Conservation (phyloP, 2,329 filamentous ascomycete species). For the Fusarium transvaalense region DNA sequence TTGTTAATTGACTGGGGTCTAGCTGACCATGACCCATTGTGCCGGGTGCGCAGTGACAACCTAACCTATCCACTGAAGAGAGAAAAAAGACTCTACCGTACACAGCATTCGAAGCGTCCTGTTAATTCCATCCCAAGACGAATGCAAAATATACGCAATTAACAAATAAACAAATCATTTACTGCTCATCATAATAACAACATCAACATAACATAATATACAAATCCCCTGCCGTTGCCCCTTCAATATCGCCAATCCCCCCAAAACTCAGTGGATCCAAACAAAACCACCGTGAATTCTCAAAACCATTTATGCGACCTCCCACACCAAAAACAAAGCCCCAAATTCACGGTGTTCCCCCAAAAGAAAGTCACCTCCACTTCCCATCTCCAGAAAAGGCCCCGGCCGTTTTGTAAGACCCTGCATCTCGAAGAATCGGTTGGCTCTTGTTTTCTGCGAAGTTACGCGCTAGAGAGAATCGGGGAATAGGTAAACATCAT, state of each 20-base stretch:
- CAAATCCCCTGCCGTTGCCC: conserved; percentile 28
- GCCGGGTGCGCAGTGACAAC: not conserved
- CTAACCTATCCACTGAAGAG: not conserved
- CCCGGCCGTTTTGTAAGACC: conserved; percentile 43
- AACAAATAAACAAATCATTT: not conserved
- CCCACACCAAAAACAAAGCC: conserved; percentile 30
- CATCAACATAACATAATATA: not conserved
- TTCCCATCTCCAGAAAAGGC: conserved; percentile 1
- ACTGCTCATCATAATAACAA: not conserved
- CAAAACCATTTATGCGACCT: conserved; percentile 15
- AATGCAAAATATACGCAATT: not conserved
- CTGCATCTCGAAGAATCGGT: conserved; percentile 41
- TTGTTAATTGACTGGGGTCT: not conserved
- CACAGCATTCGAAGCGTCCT: too few species aligned
- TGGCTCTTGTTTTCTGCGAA: conserved; percentile 46
- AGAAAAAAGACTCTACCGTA: not conserved
- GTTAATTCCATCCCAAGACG: not conserved
- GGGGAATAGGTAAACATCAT: conserved; percentile 63
- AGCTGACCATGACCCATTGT: not conserved
- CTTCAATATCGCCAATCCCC: conserved; percentile 35
- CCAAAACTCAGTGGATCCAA: conserved; percentile 26
- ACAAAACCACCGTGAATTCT: conserved; percentile 42
- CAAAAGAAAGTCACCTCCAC: conserved; percentile 7
- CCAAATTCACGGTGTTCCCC: conserved; percentile 42
- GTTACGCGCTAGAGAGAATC: conserved; percentile 53